Base-by-base conservation (phyloP, 2,329 filamentous ascomycete species). In the Metarhizium humberi region DNA sequence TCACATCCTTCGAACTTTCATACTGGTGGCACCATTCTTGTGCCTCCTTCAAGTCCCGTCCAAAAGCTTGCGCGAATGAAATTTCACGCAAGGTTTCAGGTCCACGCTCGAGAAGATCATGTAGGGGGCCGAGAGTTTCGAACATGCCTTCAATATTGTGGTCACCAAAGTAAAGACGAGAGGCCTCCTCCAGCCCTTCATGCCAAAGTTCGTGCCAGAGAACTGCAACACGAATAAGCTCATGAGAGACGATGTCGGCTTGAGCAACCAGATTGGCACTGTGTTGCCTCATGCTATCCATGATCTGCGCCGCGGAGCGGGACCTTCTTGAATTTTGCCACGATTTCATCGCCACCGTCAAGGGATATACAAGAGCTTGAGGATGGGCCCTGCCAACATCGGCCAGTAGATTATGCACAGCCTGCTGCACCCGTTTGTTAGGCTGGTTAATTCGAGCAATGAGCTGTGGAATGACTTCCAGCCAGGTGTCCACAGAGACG, bases 161-260 rank as follows among this genome's bases (percentile, higher is more conserved):
- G 64, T 97, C 92, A 57, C 92, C 94, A 71, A 99, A 99, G 76
- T 97, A 99, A 18, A 99, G 77, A 53, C 94, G 84, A 36, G 91
- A 96, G 1, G 94, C 95, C 74, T 99, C 95, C 71, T 99, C 94
- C 16, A 99, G 78, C 32, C 89, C 95, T 71, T 99, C 95, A 62
- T 99, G 94, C 94, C 94, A 99, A 61, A 95, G 88, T 66, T 99
- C 94, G 67, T 99, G 94, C 95, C 95, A 99, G 29, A 99, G 73
- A 2, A 99, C 92, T 16, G 94, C 94, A 57, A 99, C 95, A 52
- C 94, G 86, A 66, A 99, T 97, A 55, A 99, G 82, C 69, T 99
- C 95, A 66, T 94, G 88, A 68, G 92, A 97, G 62, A 99, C 92
- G 50, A 92, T 79, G 67, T 96, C 92, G 40, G 94, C 94, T 71